These are phyloP conservation scores for Phytophthora pseudosyringae DNA, from an alignment of 352 stramenopile species.

Conservation along the genomic window DNA sequence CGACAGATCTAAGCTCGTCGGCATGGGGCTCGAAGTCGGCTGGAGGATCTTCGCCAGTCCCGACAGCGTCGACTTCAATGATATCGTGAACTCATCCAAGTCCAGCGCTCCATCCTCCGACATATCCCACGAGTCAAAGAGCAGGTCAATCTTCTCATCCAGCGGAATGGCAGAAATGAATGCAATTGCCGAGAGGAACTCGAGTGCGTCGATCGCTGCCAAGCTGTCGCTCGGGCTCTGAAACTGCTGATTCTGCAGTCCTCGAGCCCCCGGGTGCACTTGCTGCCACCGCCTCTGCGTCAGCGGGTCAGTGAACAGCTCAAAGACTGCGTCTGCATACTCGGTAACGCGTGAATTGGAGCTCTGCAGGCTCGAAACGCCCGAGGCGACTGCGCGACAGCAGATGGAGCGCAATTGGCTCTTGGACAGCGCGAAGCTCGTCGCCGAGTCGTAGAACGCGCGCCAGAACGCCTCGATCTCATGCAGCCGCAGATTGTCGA, in stretches of 20 bases:
- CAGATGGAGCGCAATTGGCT: constrained; percentile 69
- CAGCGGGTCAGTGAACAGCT: constrained; percentile 51
- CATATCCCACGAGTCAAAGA: constrained; percentile 91
- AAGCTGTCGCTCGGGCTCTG: constrained; percentile 8
- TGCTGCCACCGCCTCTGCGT: constrained; percentile 36
- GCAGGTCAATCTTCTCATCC: constrained; percentile 83
- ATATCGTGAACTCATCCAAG: constrained; percentile 88
- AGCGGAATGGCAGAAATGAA: constrained; percentile 66
- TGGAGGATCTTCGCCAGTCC: constrained; percentile 76
- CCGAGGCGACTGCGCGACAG: constrained; percentile 46
- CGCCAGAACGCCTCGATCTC: constrained; percentile 87
- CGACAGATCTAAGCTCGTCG: constrained; percentile 1
- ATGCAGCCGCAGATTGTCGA: constrained; percentile 70
- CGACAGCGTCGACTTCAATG: constrained; percentile 82
- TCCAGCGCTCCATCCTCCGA: constrained; percentile 81
- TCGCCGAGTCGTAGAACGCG: constrained; percentile 82
- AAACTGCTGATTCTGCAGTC: constrained; percentile 27
- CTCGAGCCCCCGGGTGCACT: constrained; percentile 13
- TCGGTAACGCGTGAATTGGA: constrained; percentile 49
- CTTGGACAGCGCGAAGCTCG: constrained; percentile 71
- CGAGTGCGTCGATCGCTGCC: constrained; percentile 70
- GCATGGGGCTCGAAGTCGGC: constrained; percentile 15
- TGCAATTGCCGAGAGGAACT: constrained; percentile 78
- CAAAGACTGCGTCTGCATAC: constrained; percentile 64
- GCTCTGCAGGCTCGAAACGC: constrained; percentile 42